Evolutionary conservation across 371 early-diverging fungal species (phyloP).

Genomic region (Mortierella sp.): DNA sequence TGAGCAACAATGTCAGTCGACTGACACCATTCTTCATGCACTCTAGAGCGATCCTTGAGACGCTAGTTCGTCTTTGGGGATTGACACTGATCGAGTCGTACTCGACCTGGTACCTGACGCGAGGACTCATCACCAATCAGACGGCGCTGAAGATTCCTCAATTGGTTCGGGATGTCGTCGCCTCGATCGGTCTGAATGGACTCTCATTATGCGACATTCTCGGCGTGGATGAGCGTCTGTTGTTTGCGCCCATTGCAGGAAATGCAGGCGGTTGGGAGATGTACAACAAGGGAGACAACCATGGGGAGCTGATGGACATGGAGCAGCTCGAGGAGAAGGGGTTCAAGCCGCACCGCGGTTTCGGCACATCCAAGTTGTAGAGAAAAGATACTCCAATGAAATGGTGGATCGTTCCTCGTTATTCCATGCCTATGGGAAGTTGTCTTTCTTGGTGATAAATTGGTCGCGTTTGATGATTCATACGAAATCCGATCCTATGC

Average conservation of each 20-base stretch:
- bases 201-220: constrained; percentile 59
- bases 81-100: constrained; percentile 50
- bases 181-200: constrained; percentile 56
- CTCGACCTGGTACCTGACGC: constrained; percentile 60
- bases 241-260: constrained; percentile 71
- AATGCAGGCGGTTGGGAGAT: constrained; percentile 59
- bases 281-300: constrained; percentile 66
- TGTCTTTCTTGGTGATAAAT: too few relatives aligned
- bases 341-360: constrained; percentile 3
- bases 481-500: too few relatives aligned
- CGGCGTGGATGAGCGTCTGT: constrained; percentile 61
- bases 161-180: constrained; percentile 50
- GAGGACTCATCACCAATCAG: constrained; percentile 53
- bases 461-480: too few relatives aligned
- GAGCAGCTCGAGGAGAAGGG: constrained; percentile 17
- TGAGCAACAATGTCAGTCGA: not conserved
- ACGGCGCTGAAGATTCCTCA: constrained; percentile 46
- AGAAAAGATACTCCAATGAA: too few relatives aligned
- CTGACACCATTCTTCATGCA: constrained; percentile 44
- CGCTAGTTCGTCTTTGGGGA: constrained; percentile 25
- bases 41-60: constrained; percentile 13
- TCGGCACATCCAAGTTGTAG: constrained; percentile 20
- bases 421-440: too few relatives aligned
- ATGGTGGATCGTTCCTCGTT: too few relatives aligned
- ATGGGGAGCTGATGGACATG: constrained; percentile 50